Evolutionary conservation across 176 grass and related monocot species (phyloP), one percentile per base, ranked within the genome.

Genomic region (Musa acuminata): DNA sequence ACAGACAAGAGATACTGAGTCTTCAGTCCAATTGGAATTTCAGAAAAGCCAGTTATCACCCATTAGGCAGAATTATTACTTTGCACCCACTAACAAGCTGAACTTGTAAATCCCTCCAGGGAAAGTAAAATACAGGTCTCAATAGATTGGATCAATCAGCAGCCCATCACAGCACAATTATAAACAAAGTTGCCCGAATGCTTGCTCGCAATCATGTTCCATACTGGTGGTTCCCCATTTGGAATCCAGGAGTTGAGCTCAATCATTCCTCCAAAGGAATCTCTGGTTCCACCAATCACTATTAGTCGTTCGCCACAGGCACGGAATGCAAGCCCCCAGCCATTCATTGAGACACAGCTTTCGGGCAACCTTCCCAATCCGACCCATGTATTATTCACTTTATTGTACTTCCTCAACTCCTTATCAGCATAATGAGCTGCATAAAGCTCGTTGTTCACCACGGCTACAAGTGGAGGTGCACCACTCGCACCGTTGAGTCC

Each of bases 241-340:
- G 93, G 93, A 14, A 89, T 75, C 89, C 93, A 96, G 26, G 89
- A 92, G 68, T 88, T 92, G 70, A 96, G 87, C 78, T 92, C 87
- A 69, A 96, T 96, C 51, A 83, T 85, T 49, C 93, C 93, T 72
- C 93, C 89, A 49, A 71, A 78, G 19, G 84, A 81, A 8, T 78
- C 84, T 82, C 87, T 85, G 20, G 93, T 87, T 0, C 93, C 93
- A 17, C 93, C 93, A 0, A 96, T 96, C 53, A 96, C 93, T 73
- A 96, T 89, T 55, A 96, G 78, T 20, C 81, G 75, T 19, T 96
- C 93, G 3, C 93, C 93, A 76, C 93, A 96, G 3, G 87, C 93
- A 59, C 93, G 75, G 72, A 96, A 96, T 75, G 93, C 93, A 64
- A 96, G 87, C 12, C 93, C 93, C 93, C 93, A 96, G 8, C 93